Evolutionary conservation across 257 asterid genomes (phyloP).

Genomic region (Rehmannia glutinosa): DNA sequence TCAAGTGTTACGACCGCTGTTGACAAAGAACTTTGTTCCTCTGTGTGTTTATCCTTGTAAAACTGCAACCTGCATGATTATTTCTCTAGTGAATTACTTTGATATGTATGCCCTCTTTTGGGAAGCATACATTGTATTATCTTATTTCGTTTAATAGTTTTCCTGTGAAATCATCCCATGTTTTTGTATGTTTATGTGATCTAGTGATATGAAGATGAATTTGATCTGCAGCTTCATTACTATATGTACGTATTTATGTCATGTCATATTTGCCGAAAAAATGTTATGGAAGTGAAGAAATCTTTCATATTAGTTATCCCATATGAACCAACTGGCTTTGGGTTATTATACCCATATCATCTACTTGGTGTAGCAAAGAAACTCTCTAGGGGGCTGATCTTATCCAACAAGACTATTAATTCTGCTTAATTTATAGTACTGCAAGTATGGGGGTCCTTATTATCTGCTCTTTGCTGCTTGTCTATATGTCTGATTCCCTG

Average conservation of each 20-base stretch:
- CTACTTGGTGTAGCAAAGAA: neutral
- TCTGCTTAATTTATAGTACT: neutral
- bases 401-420: neutral
- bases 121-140: neutral
- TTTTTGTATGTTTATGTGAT: neutral
- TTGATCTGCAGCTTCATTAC: constrained; percentile 6
- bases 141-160: neutral
- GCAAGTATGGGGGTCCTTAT: neutral
- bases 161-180: neutral
- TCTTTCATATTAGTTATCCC: no score
- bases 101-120: neutral
- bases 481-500: neutral
- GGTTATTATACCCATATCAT: neutral
- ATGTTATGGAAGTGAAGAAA: neutral
- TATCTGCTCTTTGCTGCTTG: constrained; percentile 1
- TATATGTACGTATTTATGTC: constrained; percentile 14
- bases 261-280: neutral
- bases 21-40: constrained; percentile 2
- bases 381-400: neutral
- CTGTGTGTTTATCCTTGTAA: constrained; percentile 5
- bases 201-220: constrained; percentile 1
- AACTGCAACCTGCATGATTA: neutral
- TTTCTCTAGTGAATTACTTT: constrained; percentile 3
- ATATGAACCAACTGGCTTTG: neutral
- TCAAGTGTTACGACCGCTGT: constrained; percentile 2